phyloP scores from a whole-genome alignment of 306 rosid species.

The Vicia villosa region DNA sequence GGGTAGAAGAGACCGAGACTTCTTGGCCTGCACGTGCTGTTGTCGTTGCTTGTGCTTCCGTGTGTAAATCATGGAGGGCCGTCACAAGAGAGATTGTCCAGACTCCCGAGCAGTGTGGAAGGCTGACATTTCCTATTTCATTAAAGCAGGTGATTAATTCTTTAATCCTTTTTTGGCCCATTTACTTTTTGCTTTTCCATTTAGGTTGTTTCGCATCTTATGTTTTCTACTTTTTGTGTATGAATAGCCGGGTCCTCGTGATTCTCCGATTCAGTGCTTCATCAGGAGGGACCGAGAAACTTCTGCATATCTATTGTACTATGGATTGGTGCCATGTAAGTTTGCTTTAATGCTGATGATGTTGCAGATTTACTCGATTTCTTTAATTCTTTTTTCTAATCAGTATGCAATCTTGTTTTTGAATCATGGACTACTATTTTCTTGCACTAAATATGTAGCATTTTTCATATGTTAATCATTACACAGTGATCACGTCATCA shows the following conservation, averaged over 20 bases:
- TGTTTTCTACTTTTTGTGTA: conserved; percentile 20
- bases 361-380: conserved; percentile 10
- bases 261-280: conserved; percentile 77
- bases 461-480: conserved; percentile 19
- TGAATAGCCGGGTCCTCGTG: conserved; percentile 84
- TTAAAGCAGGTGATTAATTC: conserved; percentile 74
- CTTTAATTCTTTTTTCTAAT: background rate
- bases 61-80: conserved; percentile 83
- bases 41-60: conserved; percentile 73
- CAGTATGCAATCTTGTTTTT: background rate
- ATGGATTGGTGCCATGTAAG: conserved; percentile 83
- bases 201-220: conserved; percentile 14
- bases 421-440: conserved; percentile 26
- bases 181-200: conserved; percentile 3
- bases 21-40: conserved; percentile 77
- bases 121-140: conserved; percentile 87
- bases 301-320: conserved; percentile 64
- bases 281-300: conserved; percentile 78
- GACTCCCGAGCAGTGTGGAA: conserved; percentile 84
- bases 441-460: conserved; percentile 22
- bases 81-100: conserved; percentile 67
- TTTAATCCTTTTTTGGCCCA: background rate
- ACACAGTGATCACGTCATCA: background rate
- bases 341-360: conserved; percentile 8
- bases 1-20: conserved; percentile 82